phyloP scores from a whole-genome alignment of 345 rosid species.

The Euphorbia peplus region DNA sequence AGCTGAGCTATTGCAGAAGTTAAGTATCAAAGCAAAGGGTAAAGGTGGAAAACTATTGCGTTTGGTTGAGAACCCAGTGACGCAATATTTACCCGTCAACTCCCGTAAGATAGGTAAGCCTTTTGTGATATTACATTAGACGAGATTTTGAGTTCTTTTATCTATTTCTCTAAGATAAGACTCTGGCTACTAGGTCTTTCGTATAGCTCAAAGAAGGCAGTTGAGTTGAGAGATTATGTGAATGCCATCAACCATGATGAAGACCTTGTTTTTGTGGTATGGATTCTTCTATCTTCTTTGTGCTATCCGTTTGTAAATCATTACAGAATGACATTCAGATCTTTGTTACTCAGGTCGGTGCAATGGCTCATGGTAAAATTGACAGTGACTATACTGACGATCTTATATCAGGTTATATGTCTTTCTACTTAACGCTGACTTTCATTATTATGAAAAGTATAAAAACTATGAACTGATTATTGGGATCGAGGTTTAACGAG shows the following conservation, averaged over 20 bases:
- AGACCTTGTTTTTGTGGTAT: slow-evolving; percentile 11
- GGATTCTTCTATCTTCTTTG: background rate
- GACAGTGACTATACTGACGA: slow-evolving; percentile 56
- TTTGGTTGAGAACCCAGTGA: slow-evolving; percentile 9
- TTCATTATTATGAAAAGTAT: background rate
- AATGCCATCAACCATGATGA: background rate
- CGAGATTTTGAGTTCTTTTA: background rate
- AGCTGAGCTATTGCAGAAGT: slow-evolving; percentile 9
- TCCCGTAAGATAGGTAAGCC: slow-evolving; percentile 7
- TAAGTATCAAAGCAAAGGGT: background rate
- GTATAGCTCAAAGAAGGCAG: slow-evolving; percentile 1
- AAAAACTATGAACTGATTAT: no score
- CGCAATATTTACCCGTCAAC: slow-evolving; percentile 2
- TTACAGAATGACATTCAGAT: background rate
- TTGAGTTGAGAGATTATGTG: slow-evolving; percentile 1
- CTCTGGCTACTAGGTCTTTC: slow-evolving; percentile 2
- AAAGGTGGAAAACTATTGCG: background rate
- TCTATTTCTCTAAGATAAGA: background rate
- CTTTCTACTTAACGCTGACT: background rate
- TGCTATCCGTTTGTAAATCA: background rate
- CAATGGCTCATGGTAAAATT: slow-evolving; percentile 34
- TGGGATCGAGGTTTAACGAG: no score
- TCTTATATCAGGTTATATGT: slow-evolving; percentile 46
- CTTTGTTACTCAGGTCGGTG: slow-evolving; percentile 2
- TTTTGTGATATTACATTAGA: background rate